Evolutionary conservation across 2,329 filamentous ascomycete species (phyloP).

Genomic region (Verruconis gallopava): DNA sequence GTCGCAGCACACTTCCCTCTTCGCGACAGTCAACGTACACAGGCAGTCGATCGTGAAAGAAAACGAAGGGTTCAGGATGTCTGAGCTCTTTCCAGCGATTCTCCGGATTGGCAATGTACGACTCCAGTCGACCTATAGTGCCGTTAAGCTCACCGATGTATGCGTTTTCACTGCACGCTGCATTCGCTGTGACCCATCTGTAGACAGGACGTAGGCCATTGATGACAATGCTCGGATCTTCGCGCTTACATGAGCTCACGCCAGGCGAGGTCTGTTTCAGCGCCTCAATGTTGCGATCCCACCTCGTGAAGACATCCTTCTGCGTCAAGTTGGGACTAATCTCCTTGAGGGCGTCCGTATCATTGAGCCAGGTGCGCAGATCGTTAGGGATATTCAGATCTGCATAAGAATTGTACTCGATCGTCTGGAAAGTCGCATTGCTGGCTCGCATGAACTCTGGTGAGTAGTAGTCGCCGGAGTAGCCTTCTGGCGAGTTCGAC

Average conservation of each 20-base stretch:
- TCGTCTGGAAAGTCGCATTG: slow-evolving; percentile 44
- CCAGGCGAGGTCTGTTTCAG: slow-evolving; percentile 38
- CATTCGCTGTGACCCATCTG: slow-evolving; percentile 50
- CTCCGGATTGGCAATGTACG: slow-evolving; percentile 32
- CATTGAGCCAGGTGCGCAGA: slow-evolving; percentile 65
- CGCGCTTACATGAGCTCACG: slow-evolving; percentile 39
- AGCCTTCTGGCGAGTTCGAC: slow-evolving; percentile 45
- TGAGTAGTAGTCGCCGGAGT: slow-evolving; percentile 57
- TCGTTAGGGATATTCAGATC: slow-evolving; percentile 62
- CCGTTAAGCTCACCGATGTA: slow-evolving; percentile 61
- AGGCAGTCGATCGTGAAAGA: slow-evolving; percentile 71
- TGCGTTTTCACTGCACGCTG: slow-evolving; percentile 36
- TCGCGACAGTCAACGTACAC: slow-evolving; percentile 85
- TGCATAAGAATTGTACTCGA: slow-evolving; percentile 64
- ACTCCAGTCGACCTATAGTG: slow-evolving; percentile 32
- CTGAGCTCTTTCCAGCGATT: slow-evolving; percentile 35
- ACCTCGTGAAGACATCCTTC: slow-evolving; percentile 58
- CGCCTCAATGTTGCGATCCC: slow-evolving; percentile 41
- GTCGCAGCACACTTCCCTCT: slow-evolving; percentile 76
- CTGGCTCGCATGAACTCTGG: slow-evolving; percentile 64
- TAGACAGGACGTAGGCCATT: slow-evolving; percentile 52
- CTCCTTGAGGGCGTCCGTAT: slow-evolving; percentile 53
- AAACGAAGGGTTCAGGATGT: slow-evolving; percentile 41
- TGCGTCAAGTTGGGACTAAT: slow-evolving; percentile 51
- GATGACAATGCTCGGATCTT: slow-evolving; percentile 34